phyloP scores from a whole-genome alignment of 176 grass and related monocot genomes.

The Tuctoria greenei region DNA sequence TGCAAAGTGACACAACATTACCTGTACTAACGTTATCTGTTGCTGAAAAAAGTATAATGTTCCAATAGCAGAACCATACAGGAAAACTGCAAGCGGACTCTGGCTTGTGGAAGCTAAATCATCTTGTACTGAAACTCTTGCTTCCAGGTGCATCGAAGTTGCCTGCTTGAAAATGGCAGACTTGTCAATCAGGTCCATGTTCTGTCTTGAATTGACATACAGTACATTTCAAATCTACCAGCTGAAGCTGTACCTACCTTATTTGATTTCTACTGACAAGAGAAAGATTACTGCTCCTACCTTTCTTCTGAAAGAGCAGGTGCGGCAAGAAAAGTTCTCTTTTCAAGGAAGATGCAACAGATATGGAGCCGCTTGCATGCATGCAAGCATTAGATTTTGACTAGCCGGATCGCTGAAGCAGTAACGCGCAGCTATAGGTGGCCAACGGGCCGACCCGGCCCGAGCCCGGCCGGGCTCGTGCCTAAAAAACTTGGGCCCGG shows the following conservation, averaged over 20 bases:
- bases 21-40: no score
- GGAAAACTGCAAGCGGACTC: background rate
- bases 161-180: constrained; percentile 9
- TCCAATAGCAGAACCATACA: background rate
- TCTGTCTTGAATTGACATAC: background rate
- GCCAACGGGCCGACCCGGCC: no score
- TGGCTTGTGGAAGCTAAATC: background rate
- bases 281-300: constrained; percentile 20
- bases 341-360: constrained; percentile 51
- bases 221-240: constrained; percentile 13
- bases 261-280: constrained; percentile 40
- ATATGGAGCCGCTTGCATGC: constrained; percentile 43
- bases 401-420: constrained; percentile 45
- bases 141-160: background rate
- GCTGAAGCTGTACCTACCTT: constrained; percentile 25
- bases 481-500: no score
- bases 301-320: constrained; percentile 36
- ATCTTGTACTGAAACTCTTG: background rate
- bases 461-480: no score
- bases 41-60: no score
- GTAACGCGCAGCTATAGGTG: no score
- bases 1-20: no score
- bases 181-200: background rate
- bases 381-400: constrained; percentile 49
- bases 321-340: constrained; percentile 32